Percentiles rank a stretch among this genome's conserved stretches.
phyloP scores from a whole-genome alignment of 2,329 filamentous ascomycete species.

The Reticulascus tulasneorum region DNA sequence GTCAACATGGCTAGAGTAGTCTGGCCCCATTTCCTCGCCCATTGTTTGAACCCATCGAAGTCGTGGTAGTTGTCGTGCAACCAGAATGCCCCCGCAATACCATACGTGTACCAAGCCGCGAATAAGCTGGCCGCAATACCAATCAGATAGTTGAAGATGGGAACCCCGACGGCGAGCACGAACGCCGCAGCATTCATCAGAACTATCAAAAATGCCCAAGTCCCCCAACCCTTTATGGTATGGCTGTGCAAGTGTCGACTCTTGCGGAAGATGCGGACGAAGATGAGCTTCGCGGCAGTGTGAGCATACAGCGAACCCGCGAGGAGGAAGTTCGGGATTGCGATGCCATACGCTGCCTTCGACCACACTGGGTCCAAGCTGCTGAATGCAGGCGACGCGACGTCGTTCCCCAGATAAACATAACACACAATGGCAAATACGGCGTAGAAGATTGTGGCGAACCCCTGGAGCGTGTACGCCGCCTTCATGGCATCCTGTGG shows the following conservation, averaged over 20 bases:
- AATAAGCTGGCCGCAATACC: slow-evolving; percentile 47
- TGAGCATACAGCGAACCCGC: slow-evolving; percentile 47
- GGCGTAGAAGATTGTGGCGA: slow-evolving; percentile 47
- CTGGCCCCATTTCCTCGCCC: slow-evolving; percentile 33
- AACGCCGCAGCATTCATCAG: slow-evolving; percentile 41
- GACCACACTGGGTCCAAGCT: slow-evolving; percentile 39
- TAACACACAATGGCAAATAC: slow-evolving; percentile 48
- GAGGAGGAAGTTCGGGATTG: slow-evolving; percentile 46
- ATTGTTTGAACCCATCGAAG: slow-evolving; percentile 31
- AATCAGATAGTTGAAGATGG: slow-evolving; percentile 50
- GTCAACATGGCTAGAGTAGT: slow-evolving; percentile 35
- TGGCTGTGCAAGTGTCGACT: slow-evolving; percentile 43
- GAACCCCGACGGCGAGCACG: slow-evolving; percentile 41
- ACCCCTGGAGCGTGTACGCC: slow-evolving; percentile 43
- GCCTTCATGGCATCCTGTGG: slow-evolving; percentile 49
- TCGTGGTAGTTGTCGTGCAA: slow-evolving; percentile 43
- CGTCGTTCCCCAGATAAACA: slow-evolving; percentile 41
- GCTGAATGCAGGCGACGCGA: slow-evolving; percentile 44
- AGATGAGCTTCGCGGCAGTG: slow-evolving; percentile 47
- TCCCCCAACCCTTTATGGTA: slow-evolving; percentile 39
- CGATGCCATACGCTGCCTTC: slow-evolving; percentile 47
- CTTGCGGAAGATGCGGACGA: slow-evolving; percentile 43
- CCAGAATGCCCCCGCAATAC: slow-evolving; percentile 49
- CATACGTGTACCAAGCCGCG: slow-evolving; percentile 51
- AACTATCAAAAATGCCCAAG: slow-evolving; percentile 42